phyloP scores from a whole-genome alignment of 2,329 filamentous ascomycete species.

The Helotiales sp. region DNA sequence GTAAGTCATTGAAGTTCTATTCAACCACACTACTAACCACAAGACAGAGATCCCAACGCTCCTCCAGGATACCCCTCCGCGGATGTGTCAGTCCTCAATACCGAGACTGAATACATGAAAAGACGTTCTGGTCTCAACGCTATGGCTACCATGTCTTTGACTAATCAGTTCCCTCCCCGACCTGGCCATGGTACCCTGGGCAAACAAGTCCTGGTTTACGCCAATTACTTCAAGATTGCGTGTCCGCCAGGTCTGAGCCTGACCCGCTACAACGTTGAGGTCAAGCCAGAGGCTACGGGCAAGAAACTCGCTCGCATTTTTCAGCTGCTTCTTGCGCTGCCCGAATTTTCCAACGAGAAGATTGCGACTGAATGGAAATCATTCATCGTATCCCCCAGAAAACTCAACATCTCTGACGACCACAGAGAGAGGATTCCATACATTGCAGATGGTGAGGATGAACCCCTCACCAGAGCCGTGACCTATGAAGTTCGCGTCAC shows the following conservation, averaged over 20 bases:
- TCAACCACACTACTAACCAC: slow-evolving; percentile 1
- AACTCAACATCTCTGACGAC: slow-evolving; percentile 20
- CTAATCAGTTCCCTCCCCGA: slow-evolving; percentile 24
- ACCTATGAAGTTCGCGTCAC: slow-evolving; percentile 25
- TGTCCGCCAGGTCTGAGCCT: slow-evolving; percentile 25
- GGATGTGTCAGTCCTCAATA: slow-evolving; percentile 27
- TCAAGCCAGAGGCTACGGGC: slow-evolving; percentile 26
- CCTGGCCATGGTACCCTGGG: slow-evolving; percentile 34
- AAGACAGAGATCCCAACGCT: slow-evolving; percentile 25
- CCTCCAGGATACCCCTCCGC: slow-evolving; percentile 15
- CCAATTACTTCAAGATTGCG: slow-evolving; percentile 34
- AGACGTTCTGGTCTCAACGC: slow-evolving; percentile 21
- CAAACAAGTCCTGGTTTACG: slow-evolving; percentile 29
- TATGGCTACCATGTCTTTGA: slow-evolving; percentile 20
- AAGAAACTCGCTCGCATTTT: slow-evolving; percentile 32
- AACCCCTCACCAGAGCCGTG: slow-evolving; percentile 17
- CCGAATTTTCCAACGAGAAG: slow-evolving; percentile 24
- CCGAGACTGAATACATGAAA: slow-evolving; percentile 34
- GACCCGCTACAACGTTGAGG: slow-evolving; percentile 32
- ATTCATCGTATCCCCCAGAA: slow-evolving; percentile 27
- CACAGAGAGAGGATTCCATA: slow-evolving; percentile 25
- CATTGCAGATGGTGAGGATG: slow-evolving; percentile 30
- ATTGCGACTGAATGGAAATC: slow-evolving; percentile 32
- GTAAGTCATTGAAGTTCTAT: slow-evolving; percentile 21
- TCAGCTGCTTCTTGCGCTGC: slow-evolving; percentile 33